Percentiles rank a stretch among this genome's conserved stretches.
Conservation (phyloP, 768 basidiomycete genomes). For the Suillus cothurnatus region DNA sequence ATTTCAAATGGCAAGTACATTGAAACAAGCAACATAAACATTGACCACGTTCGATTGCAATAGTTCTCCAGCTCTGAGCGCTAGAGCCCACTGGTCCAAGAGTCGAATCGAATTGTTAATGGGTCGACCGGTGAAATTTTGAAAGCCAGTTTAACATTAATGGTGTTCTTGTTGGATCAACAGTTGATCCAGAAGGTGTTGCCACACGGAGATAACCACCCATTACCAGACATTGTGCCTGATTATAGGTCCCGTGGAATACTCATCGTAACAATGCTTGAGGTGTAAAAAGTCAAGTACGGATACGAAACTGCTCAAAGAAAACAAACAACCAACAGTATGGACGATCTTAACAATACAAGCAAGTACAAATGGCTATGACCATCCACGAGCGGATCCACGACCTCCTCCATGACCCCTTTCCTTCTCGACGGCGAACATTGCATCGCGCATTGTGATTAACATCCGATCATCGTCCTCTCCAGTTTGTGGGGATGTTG, state of each 20-base stretch:
- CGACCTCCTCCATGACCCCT: constrained; percentile 81
- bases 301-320: background rate
- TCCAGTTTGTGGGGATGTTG: constrained; percentile 34
- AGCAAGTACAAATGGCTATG: constrained; percentile 28
- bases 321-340: background rate
- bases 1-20: background rate
- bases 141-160: too few relatives aligned
- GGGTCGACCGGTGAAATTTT: too few relatives aligned
- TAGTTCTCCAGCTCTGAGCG: background rate
- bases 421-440: constrained; percentile 87
- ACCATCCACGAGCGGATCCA: constrained; percentile 74
- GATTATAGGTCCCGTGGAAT: too few relatives aligned
- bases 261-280: too few relatives aligned
- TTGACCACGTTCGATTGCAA: background rate
- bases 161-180: too few relatives aligned
- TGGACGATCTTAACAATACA: background rate
- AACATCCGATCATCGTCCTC: constrained; percentile 62
- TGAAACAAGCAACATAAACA: background rate
- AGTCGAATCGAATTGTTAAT: background rate
- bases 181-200: too few relatives aligned
- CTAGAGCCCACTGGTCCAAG: background rate
- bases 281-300: background rate
- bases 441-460: constrained; percentile 76
- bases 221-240: too few relatives aligned
- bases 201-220: too few relatives aligned